Percentiles rank a stretch among this genome's conserved stretches.
These are phyloP conservation scores for Boletus rufocinnamomeus DNA, from an alignment of 768 basidiomycete genomes.

Conservation along the genomic window DNA sequence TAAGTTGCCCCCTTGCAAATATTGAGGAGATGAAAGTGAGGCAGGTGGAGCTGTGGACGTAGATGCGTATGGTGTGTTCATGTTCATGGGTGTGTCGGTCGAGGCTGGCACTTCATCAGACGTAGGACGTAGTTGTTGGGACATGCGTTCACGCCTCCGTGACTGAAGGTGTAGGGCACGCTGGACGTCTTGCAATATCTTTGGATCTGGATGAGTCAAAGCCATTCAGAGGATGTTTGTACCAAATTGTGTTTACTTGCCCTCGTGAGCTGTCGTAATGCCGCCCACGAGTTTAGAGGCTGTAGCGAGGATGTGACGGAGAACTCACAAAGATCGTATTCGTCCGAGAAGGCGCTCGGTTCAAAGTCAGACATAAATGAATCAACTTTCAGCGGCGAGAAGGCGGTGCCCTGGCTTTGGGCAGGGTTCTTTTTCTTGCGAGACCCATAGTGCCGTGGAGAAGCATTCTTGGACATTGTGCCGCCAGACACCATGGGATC, in stretches of 20 bases:
- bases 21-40: constrained; percentile 23
- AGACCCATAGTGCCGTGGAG: constrained; percentile 19
- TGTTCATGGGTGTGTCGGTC: constrained; percentile 29
- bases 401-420: constrained; percentile 16
- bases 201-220: constrained; percentile 55
- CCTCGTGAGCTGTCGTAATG: constrained; percentile 64
- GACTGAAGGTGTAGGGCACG: constrained; percentile 73
- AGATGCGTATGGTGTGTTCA: constrained; percentile 33
- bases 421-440: constrained; percentile 21
- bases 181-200: constrained; percentile 78
- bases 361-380: constrained; percentile 37
- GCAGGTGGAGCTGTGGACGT: constrained; percentile 28
- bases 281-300: constrained; percentile 14
- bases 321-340: constrained; percentile 74
- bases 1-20: constrained; percentile 20
- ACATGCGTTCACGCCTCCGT: constrained; percentile 64
- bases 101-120: constrained; percentile 27
- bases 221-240: constrained; percentile 14
- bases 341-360: constrained; percentile 60
- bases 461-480: constrained; percentile 18
- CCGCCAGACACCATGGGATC: constrained; percentile 17
- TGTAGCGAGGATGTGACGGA: constrained; percentile 5
- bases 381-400: constrained; percentile 31
- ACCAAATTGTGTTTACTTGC: constrained; percentile 40
- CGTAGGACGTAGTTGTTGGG: constrained; percentile 23